Percentiles rank a stretch among this genome's conserved stretches.
phyloP scores from a whole-genome alignment of 2,329 filamentous ascomycete species.

The Leptographium procerum region DNA sequence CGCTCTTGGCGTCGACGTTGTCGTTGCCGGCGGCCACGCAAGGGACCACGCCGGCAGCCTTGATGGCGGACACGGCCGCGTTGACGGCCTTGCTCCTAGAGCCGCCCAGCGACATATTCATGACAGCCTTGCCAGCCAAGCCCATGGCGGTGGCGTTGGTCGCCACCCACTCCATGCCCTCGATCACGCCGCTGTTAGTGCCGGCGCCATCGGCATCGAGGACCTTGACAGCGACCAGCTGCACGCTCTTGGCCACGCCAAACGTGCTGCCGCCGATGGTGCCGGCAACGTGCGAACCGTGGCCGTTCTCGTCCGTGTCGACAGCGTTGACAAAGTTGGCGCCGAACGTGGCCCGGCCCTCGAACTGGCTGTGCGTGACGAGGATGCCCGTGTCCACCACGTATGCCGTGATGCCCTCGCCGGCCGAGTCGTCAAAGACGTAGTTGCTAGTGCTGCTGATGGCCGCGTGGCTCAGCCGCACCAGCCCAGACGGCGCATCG shows the following conservation, averaged over 20 bases:
- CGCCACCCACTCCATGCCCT: constrained; percentile 46
- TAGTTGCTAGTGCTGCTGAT: constrained; percentile 25
- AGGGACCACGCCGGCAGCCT: constrained; percentile 39
- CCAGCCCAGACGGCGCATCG: constrained; percentile 41
- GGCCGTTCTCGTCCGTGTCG: constrained; percentile 47
- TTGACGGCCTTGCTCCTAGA: constrained; percentile 38
- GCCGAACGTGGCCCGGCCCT: constrained; percentile 41
- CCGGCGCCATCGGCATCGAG: constrained; percentile 38
- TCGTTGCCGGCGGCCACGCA: constrained; percentile 53
- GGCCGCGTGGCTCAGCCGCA: constrained; percentile 37
- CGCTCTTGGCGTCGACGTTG: constrained; percentile 35
- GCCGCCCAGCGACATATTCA: constrained; percentile 54
- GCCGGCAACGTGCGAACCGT: constrained; percentile 53
- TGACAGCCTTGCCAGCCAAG: constrained; percentile 40
- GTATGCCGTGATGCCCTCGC: constrained; percentile 47
- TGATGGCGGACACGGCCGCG: constrained; percentile 35
- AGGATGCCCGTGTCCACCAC: constrained; percentile 56
- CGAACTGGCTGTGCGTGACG: constrained; percentile 42
- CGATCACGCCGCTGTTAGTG: constrained; percentile 39
- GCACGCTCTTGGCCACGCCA: constrained; percentile 48
- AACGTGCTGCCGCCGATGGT: constrained; percentile 50
- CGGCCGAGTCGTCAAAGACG: constrained; percentile 40
- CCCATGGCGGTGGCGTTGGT: constrained; percentile 30
- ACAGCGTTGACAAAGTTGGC: constrained; percentile 39
- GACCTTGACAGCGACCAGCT: constrained; percentile 19